These are phyloP conservation scores for Amniculicola lignicola DNA, from an alignment of 495 filamentous ascomycete genomes.

Conservation along the genomic window DNA sequence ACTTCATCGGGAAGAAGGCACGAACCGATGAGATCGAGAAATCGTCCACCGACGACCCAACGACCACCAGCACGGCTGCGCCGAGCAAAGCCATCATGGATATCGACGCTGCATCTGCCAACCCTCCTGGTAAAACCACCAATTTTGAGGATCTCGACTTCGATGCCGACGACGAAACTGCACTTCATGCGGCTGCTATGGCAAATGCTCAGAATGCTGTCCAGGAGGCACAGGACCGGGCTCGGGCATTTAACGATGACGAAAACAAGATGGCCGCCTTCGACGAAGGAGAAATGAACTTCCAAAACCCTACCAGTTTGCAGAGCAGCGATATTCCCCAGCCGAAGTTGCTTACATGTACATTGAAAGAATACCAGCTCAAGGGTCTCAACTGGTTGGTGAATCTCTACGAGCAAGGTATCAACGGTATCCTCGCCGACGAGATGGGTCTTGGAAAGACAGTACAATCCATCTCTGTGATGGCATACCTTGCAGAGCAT, in stretches of 20 bases:
- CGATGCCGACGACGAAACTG: conserved; percentile 87
- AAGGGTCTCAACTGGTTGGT: conserved; percentile 99
- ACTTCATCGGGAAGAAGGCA: conserved; percentile 99
- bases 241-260: conserved; percentile 82
- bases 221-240: conserved; percentile 88
- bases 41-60: conserved; percentile 71
- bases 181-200: conserved; percentile 76
- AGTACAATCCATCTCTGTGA: conserved; percentile 97
- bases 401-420: conserved; percentile 98
- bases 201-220: conserved; percentile 96
- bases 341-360: conserved; percentile 87
- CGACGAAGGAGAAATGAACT: conserved; percentile 95
- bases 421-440: conserved; percentile 98
- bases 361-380: conserved; percentile 96
- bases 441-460: conserved; percentile 99
- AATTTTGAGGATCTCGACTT: conserved; percentile 95
- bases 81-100: conserved; percentile 37
- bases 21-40: conserved; percentile 91
- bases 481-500: conserved; percentile 95
- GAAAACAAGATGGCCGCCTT: conserved; percentile 44
- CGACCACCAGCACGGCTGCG: conserved; percentile 43
- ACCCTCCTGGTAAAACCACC: conserved; percentile 64
- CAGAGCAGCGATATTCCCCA: conserved; percentile 91
- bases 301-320: conserved; percentile 95
- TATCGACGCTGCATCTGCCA: conserved; percentile 42